Evolutionary conservation across 2,329 filamentous ascomycete species (phyloP).

Genomic region (Microdochium nivale): DNA sequence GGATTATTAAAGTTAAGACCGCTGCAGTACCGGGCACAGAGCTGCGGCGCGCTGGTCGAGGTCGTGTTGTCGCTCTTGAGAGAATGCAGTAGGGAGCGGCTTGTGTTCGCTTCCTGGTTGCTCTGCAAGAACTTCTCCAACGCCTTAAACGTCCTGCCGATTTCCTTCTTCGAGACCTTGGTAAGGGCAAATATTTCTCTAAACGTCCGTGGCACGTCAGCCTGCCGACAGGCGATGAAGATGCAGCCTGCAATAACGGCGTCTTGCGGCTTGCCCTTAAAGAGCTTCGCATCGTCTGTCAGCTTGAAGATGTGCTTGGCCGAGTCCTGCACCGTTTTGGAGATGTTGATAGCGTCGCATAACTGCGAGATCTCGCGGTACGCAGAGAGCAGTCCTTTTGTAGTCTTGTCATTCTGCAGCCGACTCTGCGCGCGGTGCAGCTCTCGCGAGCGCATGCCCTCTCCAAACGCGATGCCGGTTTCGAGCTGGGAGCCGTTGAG

Average conservation of each 20-base stretch:
- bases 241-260: constrained; percentile 93
- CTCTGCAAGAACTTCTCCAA: constrained; percentile 81
- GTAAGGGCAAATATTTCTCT: constrained; percentile 91
- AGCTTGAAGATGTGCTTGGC: constrained; percentile 95
- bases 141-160: constrained; percentile 89
- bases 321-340: constrained; percentile 73
- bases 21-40: constrained; percentile 85
- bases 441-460: constrained; percentile 57
- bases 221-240: constrained; percentile 93
- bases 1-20: constrained; percentile 65
- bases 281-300: constrained; percentile 82
- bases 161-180: constrained; percentile 93
- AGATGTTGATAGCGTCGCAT: constrained; percentile 77
- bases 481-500: constrained; percentile 84
- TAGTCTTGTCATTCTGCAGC: constrained; percentile 71
- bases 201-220: constrained; percentile 80
- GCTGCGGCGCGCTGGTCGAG: constrained; percentile 71
- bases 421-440: constrained; percentile 65
- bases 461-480: constrained; percentile 79
- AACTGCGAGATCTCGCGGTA: constrained; percentile 83
- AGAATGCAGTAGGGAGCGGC: constrained; percentile 41
- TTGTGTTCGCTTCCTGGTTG: constrained; percentile 54
- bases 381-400: constrained; percentile 73
- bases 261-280: constrained; percentile 93
- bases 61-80: constrained; percentile 66